Percentiles rank a stretch among this genome's conserved stretches.
Evolutionary conservation across 257 asterid genomes (phyloP).

Genomic region (Ballota nigra): DNA sequence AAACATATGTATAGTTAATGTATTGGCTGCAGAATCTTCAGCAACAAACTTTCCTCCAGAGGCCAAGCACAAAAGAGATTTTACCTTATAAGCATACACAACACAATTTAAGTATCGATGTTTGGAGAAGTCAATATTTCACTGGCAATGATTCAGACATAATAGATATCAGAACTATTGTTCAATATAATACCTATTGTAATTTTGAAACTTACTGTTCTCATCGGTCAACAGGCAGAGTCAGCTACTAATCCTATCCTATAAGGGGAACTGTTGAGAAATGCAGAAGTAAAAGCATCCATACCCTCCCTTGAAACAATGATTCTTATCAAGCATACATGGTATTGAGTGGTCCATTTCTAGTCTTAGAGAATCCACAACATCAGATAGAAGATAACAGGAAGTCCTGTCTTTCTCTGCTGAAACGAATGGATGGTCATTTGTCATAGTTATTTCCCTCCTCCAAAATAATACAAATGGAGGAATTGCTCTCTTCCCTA

Average conservation of each 20-base stretch:
- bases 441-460: background rate
- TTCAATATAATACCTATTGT: too few species aligned
- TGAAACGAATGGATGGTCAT: background rate
- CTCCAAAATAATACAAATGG: background rate
- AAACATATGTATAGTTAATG: background rate
- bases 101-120: background rate
- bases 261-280: background rate
- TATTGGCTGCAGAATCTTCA: conserved; percentile 17
- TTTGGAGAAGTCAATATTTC: background rate
- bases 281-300: background rate
- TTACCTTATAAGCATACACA: too few species aligned
- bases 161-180: background rate
- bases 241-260: conserved; percentile 3
- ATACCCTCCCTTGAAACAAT: background rate
- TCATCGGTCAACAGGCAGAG: conserved; percentile 1
- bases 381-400: background rate
- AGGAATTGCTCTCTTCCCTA: background rate
- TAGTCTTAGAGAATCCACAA: background rate
- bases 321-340: conserved; percentile 6
- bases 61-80: too few species aligned
- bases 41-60: background rate
- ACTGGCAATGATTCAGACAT: background rate
- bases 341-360: background rate
- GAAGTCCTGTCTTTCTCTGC: background rate
- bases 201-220: background rate